Evolutionary conservation across 495 filamentous ascomycete species (phyloP).

Genomic region (Hypoxylon intermedium): DNA sequence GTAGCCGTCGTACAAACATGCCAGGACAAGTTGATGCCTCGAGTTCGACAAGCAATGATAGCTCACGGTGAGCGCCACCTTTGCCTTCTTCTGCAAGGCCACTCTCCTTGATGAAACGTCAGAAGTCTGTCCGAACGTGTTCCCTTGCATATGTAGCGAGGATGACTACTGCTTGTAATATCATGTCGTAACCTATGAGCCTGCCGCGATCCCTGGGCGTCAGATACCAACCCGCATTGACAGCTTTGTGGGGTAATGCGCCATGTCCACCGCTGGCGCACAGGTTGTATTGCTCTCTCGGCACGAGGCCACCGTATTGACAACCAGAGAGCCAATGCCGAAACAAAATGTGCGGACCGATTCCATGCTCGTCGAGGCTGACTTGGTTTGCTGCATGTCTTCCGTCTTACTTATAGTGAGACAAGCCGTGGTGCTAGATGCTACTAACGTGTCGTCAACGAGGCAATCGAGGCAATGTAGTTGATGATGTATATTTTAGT

Average conservation of each 20-base stretch:
- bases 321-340: constrained; percentile 5
- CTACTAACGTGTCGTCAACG: neutral
- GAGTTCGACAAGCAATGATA: constrained; percentile 17
- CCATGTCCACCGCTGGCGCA: constrained; percentile 25
- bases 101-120: constrained; percentile 31
- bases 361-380: neutral
- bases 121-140: constrained; percentile 23
- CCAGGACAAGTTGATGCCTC: constrained; percentile 25
- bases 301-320: constrained; percentile 10
- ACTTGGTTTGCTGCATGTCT: neutral
- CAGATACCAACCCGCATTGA: constrained; percentile 38
- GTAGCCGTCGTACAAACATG: constrained; percentile 24
- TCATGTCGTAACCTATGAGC: constrained; percentile 29
- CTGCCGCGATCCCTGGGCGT: constrained; percentile 18
- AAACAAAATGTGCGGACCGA: constrained; percentile 9
- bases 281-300: constrained; percentile 21
- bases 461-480: neutral
- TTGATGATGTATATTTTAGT: constrained; percentile 1
- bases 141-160: constrained; percentile 33
- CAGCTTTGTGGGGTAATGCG: constrained; percentile 41
- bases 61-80: constrained; percentile 21
- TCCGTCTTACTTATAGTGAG: neutral
- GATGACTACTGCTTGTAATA: constrained; percentile 30
- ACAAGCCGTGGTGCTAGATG: constrained; percentile 2
- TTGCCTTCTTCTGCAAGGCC: constrained; percentile 22